phyloP scores from a whole-genome alignment of 2,329 filamentous ascomycete species.

The Colletotrichum sp. region DNA sequence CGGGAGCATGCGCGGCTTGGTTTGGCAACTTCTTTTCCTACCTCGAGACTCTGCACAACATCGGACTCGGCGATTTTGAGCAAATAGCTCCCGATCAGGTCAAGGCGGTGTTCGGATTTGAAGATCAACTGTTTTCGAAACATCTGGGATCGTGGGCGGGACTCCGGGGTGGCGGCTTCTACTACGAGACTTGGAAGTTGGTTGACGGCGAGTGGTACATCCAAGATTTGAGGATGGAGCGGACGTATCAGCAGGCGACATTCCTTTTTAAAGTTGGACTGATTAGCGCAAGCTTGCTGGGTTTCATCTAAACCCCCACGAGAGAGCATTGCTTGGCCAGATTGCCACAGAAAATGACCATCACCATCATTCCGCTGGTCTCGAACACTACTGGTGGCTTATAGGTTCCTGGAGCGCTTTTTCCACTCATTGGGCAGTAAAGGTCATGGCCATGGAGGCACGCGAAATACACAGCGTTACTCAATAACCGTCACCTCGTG shows the following conservation, averaged over 20 bases:
- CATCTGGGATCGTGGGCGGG: constrained; percentile 22
- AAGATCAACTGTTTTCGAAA: neutral
- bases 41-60: constrained; percentile 27
- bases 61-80: constrained; percentile 29
- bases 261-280: neutral
- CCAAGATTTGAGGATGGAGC: constrained; percentile 23
- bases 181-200: constrained; percentile 27
- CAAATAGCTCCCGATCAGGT: constrained; percentile 19
- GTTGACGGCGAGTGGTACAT: constrained; percentile 28
- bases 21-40: constrained; percentile 23
- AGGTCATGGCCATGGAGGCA: neutral
- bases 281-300: neutral
- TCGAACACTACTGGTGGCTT: neutral
- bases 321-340: accelerated
- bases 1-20: constrained; percentile 20
- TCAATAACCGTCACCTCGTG: neutral
- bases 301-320: neutral
- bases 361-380: neutral
- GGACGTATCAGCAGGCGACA: neutral
- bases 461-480: neutral
- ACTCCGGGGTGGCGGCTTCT: constrained; percentile 27
- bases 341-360: neutral
- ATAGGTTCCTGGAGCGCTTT: neutral
- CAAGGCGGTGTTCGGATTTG: constrained; percentile 16
- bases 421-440: neutral